Evolutionary conservation across 2,329 filamentous ascomycete species (phyloP).

Genomic region (Aspergillus fijiensis): DNA sequence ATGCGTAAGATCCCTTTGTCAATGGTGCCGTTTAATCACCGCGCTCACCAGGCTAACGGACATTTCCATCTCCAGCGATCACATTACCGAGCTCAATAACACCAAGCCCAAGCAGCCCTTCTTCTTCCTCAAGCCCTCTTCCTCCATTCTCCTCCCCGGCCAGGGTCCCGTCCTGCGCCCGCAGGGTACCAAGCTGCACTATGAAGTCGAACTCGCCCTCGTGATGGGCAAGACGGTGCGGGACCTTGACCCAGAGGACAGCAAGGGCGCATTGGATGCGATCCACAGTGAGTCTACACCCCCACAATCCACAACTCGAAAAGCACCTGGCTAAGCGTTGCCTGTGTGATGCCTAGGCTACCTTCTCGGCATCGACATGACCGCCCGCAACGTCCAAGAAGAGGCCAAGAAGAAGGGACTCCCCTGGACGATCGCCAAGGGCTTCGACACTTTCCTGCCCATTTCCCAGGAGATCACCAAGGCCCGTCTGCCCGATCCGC

Average conservation of each 20-base stretch:
- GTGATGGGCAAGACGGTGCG: constrained; percentile 79
- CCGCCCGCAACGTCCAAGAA: constrained; percentile 89
- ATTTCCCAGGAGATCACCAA: constrained; percentile 80
- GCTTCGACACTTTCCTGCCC: constrained; percentile 95
- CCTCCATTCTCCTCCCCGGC: constrained; percentile 76
- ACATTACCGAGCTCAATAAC: constrained; percentile 89
- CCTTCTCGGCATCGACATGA: constrained; percentile 93
- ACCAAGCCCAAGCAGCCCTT: constrained; percentile 89
- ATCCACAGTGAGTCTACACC: constrained; percentile 63
- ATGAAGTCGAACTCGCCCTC: constrained; percentile 90
- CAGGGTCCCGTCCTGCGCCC: constrained; percentile 80
- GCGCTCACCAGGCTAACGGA: constrained; percentile 5
- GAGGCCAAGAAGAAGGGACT: constrained; percentile 97
- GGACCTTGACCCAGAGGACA: constrained; percentile 73
- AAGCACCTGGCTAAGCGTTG: not conserved
- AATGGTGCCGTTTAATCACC: not conserved
- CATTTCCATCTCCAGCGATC: constrained; percentile 61
- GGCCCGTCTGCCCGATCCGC: constrained; percentile 76
- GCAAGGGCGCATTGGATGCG: constrained; percentile 72
- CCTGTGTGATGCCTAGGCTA: constrained; percentile 59
- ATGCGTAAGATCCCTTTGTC: constrained; percentile 65
- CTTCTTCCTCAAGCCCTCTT: constrained; percentile 96
- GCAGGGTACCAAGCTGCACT: constrained; percentile 80
- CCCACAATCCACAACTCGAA: not conserved
- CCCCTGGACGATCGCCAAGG: constrained; percentile 94